Percentiles rank a stretch among this genome's conserved stretches.
Conservation (phyloP, 768 basidiomycete species). For the Boletus patriciae region DNA sequence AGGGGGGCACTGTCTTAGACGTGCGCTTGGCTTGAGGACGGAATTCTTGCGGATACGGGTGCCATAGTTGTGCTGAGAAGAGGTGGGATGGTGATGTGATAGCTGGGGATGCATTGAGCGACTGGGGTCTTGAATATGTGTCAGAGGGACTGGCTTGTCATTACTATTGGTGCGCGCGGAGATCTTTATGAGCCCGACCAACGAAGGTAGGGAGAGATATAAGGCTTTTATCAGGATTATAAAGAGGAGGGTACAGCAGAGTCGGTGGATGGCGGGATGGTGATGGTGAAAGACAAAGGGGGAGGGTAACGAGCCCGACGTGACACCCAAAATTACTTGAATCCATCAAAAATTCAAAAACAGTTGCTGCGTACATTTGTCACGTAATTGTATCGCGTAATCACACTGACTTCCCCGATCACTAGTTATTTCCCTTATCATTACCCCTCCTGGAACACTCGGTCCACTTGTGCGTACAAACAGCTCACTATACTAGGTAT, state of each 20-base stretch:
- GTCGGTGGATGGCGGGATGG: constrained; percentile 21
- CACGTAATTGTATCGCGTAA: constrained; percentile 33
- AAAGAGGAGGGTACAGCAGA: constrained; percentile 10
- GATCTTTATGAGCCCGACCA: constrained; percentile 26
- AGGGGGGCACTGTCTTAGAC: constrained; percentile 48
- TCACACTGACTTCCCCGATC: constrained; percentile 25
- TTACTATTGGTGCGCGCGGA: constrained; percentile 15
- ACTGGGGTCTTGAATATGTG: constrained; percentile 12
- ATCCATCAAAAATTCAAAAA: constrained; percentile 37
- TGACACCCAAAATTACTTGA: constrained; percentile 32
- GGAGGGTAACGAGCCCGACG: constrained; percentile 23
- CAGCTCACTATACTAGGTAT: neutral
- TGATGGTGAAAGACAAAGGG: constrained; percentile 33
- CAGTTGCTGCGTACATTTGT: constrained; percentile 30
- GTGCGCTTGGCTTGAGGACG: constrained; percentile 50
- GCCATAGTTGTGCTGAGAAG: constrained; percentile 45
- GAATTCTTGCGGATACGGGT: constrained; percentile 56
- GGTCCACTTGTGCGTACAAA: neutral
- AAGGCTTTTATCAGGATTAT: constrained; percentile 16
- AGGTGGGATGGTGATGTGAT: constrained; percentile 6
- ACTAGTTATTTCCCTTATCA: constrained; percentile 12
- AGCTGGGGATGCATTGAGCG: constrained; percentile 15
- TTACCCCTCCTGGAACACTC: neutral
- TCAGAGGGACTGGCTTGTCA: constrained; percentile 21
- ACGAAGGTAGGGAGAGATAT: constrained; percentile 24